These are phyloP conservation scores for Noccaea caerulescens DNA, from an alignment of 345 rosid species.

Conservation along the genomic window DNA sequence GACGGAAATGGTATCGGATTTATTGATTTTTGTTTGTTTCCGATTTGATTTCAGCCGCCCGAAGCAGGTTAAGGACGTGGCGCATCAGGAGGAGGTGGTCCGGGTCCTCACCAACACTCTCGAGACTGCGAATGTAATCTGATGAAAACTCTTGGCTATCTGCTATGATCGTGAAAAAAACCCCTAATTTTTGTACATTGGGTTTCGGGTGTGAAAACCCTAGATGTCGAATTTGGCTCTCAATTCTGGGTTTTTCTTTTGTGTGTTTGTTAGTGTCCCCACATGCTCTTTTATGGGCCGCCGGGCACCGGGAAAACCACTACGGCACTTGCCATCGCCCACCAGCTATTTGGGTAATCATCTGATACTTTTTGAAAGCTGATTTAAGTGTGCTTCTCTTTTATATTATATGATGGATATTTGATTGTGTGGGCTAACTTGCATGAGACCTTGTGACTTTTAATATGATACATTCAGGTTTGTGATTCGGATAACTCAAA, in stretches of 20 bases:
- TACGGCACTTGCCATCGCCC: slow-evolving; percentile 93
- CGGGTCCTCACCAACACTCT: slow-evolving; percentile 97
- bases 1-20: background rate
- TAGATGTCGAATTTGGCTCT: slow-evolving; percentile 15
- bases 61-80: slow-evolving; percentile 87
- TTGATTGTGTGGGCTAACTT: background rate
- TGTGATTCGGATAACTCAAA: background rate
- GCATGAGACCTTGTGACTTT: slow-evolving; percentile 1
- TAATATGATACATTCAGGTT: background rate
- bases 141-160: background rate
- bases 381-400: background rate
- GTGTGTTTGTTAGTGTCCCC: slow-evolving; percentile 64
- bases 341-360: slow-evolving; percentile 83
- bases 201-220: slow-evolving; percentile 35
- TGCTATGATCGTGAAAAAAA: slow-evolving; percentile 3
- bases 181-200: slow-evolving; percentile 38
- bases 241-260: slow-evolving; percentile 10
- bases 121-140: slow-evolving; percentile 68
- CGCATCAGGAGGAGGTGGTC: slow-evolving; percentile 97
- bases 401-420: background rate
- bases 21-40: background rate
- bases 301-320: slow-evolving; percentile 99
- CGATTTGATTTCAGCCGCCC: slow-evolving; percentile 66
- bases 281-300: slow-evolving; percentile 97
- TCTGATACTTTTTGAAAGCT: background rate